A percentile compares a stretch with the other conserved stretches of the same genome.
Conservation (phyloP, 768 basidiomycete species). For the Lactifluus hygrophoroides region DNA sequence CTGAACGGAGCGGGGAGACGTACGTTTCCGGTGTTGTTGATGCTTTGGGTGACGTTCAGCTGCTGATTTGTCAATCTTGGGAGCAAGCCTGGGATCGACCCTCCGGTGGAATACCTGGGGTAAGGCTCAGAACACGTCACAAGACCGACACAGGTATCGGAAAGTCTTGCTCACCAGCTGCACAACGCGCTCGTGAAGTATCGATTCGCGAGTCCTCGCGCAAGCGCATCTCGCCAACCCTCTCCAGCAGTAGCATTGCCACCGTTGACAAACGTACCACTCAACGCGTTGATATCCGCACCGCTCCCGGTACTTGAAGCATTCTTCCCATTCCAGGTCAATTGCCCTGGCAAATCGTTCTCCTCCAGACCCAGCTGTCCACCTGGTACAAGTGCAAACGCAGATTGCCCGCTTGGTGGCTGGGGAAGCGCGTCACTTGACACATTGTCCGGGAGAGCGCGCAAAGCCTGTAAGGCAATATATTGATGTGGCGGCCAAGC, state of each 20-base stretch:
- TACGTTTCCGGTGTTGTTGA: constrained; percentile 66
- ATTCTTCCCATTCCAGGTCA: constrained; percentile 37
- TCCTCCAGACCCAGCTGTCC: constrained; percentile 82
- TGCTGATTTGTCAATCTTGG: constrained; percentile 60
- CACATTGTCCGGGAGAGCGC: constrained; percentile 63
- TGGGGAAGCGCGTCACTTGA: constrained; percentile 49
- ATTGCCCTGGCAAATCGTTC: constrained; percentile 60
- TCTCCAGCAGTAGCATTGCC: constrained; percentile 53
- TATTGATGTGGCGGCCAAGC: constrained; percentile 84
- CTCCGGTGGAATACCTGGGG: constrained; percentile 77
- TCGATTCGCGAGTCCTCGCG: constrained; percentile 73
- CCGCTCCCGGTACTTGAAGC: constrained; percentile 43
- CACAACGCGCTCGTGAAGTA: constrained; percentile 79
- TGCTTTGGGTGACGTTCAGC: constrained; percentile 59
- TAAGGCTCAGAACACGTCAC: background rate
- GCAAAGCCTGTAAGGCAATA: constrained; percentile 70
- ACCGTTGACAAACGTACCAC: constrained; percentile 55
- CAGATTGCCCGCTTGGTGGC: constrained; percentile 41
- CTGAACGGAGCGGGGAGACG: constrained; percentile 26
- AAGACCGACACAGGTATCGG: background rate
- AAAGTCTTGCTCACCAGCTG: constrained; percentile 56
- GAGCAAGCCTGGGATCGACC: constrained; percentile 63
- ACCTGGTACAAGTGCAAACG: constrained; percentile 59
- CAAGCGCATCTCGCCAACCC: constrained; percentile 56
- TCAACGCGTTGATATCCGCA: constrained; percentile 52